Evolutionary conservation across 1,284 basidiomycete species (phyloP).

Genomic region (Cryptococcus sp.): DNA sequence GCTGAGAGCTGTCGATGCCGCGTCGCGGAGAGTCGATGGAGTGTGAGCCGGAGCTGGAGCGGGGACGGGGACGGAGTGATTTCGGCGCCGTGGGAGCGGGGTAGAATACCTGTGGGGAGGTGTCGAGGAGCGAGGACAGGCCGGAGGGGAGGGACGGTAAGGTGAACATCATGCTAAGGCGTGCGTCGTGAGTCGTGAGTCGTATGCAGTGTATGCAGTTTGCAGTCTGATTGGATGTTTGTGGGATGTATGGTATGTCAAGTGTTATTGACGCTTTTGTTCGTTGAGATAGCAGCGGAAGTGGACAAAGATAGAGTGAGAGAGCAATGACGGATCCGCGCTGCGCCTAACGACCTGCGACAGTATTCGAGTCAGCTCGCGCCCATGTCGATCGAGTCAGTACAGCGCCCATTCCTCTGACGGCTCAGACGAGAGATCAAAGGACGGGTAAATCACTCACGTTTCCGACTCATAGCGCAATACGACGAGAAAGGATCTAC

Average conservation of each 20-base stretch:
- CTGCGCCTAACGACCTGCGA: no score
- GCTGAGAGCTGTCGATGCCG: background rate
- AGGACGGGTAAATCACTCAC: constrained; percentile 5
- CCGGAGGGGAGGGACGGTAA: constrained; percentile 23
- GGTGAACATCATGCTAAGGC: constrained; percentile 18
- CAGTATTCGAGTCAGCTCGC: no score
- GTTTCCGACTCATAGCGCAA: background rate
- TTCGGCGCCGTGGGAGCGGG: constrained; percentile 15
- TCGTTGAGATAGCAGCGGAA: no score
- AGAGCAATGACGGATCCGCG: no score
- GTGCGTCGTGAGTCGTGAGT: background rate
- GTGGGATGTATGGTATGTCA: no score
- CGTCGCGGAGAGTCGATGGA: background rate
- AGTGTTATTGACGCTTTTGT: no score
- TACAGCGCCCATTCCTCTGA: background rate
- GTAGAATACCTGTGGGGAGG: constrained; percentile 28
- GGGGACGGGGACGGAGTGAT: constrained; percentile 4
- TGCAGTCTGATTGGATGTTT: no score
- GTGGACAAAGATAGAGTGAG: no score
- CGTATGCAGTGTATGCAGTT: background rate
- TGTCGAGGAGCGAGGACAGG: constrained; percentile 20
- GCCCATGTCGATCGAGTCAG: background rate
- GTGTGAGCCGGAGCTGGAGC: constrained; percentile 8
- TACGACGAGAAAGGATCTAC: background rate
- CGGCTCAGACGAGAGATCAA: background rate